Evolutionary conservation across 2,329 filamentous ascomycete species (phyloP).

Genomic region (Apiospora aurea): DNA sequence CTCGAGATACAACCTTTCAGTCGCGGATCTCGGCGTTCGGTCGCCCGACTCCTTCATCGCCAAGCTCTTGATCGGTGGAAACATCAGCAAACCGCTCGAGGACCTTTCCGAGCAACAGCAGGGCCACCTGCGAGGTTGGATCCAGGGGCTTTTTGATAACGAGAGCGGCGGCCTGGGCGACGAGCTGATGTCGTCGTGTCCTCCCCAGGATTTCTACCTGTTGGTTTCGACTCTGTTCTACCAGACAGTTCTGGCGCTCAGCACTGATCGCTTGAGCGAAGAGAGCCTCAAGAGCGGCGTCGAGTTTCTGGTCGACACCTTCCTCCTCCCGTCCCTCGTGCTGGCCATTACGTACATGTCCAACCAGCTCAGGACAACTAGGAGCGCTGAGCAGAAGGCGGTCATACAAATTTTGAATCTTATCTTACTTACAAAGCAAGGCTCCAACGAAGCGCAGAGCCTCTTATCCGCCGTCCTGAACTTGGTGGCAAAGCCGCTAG

Average conservation of each 20-base stretch:
- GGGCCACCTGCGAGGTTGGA: constrained; percentile 75
- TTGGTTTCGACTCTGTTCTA: constrained; percentile 79
- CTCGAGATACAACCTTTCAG: constrained; percentile 74
- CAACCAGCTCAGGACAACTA: constrained; percentile 72
- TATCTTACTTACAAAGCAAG: constrained; percentile 73
- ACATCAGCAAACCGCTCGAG: constrained; percentile 62
- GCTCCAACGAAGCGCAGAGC: constrained; percentile 72
- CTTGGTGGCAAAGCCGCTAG: constrained; percentile 73
- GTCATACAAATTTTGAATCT: constrained; percentile 76
- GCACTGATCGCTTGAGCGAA: constrained; percentile 69
- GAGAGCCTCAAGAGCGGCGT: constrained; percentile 77
- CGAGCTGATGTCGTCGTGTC: constrained; percentile 81
- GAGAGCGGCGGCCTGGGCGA: constrained; percentile 78
- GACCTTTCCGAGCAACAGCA: constrained; percentile 71
- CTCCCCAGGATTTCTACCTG: constrained; percentile 82
- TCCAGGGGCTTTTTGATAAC: constrained; percentile 77
- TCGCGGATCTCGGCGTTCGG: constrained; percentile 68
- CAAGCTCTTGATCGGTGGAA: constrained; percentile 67
- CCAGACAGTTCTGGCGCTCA: constrained; percentile 75
- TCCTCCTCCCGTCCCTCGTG: constrained; percentile 79
- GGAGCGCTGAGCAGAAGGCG: constrained; percentile 68
- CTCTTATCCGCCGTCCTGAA: constrained; percentile 77
- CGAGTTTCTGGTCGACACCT: constrained; percentile 82
- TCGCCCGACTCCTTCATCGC: constrained; percentile 71
- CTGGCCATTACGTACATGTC: constrained; percentile 76